Evolutionary conservation across 2,329 filamentous ascomycete genomes (phyloP).

Genomic region (Zymoseptoria passerinii): DNA sequence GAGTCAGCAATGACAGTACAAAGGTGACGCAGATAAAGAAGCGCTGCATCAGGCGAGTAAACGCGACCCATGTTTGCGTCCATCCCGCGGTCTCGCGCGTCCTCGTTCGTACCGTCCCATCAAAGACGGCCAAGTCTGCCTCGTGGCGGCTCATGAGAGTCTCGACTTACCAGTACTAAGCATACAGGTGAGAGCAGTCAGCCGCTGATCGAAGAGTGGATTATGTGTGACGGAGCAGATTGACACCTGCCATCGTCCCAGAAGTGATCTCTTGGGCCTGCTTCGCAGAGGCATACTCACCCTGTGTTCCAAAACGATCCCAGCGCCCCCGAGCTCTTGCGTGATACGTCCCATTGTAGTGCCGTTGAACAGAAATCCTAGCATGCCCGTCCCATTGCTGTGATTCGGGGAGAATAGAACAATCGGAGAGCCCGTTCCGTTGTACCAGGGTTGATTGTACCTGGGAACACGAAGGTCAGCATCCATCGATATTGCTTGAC

Average conservation of each 20-base stretch:
- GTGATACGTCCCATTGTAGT: constrained; percentile 45
- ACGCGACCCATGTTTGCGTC: too few species aligned
- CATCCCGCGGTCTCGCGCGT: too few species aligned
- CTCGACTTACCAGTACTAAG: constrained; percentile 27
- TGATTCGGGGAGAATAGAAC: constrained; percentile 41
- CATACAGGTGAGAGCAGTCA: too few species aligned
- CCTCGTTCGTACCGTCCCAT: too few species aligned
- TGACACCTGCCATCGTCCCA: too few species aligned
- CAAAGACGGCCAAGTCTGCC: too few species aligned
- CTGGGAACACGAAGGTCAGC: constrained; percentile 6
- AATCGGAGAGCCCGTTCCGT: constrained; percentile 47
- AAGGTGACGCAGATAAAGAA: neutral
- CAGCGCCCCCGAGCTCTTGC: constrained; percentile 46
- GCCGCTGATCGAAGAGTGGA: too few species aligned
- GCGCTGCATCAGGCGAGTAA: too few species aligned
- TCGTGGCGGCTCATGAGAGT: too few species aligned
- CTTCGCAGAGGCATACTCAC: neutral
- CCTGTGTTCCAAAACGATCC: constrained; percentile 50
- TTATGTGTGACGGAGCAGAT: too few species aligned
- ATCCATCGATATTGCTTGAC: too few species aligned
- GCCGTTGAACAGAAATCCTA: constrained; percentile 43
- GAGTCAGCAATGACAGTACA: neutral
- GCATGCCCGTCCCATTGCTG: constrained; percentile 39
- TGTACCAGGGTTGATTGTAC: constrained; percentile 46
- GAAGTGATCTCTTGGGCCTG: too few species aligned